Percentiles rank a stretch among this genome's conserved stretches.
These are phyloP conservation scores for Termitomyces sp. DNA, from an alignment of 768 basidiomycete species.

Conservation along the genomic window DNA sequence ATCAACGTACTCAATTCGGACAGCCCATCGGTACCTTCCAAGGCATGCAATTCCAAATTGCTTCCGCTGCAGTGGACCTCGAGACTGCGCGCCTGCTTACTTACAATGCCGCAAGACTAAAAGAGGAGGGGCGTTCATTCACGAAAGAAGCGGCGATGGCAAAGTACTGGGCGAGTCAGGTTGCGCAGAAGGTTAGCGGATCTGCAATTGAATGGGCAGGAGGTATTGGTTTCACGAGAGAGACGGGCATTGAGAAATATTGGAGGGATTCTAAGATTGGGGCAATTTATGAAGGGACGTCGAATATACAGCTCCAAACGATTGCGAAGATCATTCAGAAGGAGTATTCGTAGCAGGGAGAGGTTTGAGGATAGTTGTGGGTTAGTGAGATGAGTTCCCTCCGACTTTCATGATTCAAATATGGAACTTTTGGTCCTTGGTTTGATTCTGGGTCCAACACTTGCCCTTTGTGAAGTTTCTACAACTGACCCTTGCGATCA, in stretches of 20 bases:
- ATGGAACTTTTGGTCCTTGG: background rate
- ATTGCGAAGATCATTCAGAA: slow-evolving; percentile 91
- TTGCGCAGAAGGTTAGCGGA: slow-evolving; percentile 86
- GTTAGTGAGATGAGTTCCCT: background rate
- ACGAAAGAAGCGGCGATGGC: slow-evolving; percentile 98
- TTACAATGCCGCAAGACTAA: slow-evolving; percentile 93
- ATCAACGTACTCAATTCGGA: slow-evolving; percentile 91
- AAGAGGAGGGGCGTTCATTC: slow-evolving; percentile 85
- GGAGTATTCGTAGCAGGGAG: slow-evolving; percentile 59
- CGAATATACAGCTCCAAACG: slow-evolving; percentile 97
- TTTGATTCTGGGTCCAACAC: background rate
- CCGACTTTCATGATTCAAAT: background rate
- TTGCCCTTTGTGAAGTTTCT: too few relatives aligned
- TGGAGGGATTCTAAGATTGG: slow-evolving; percentile 98
- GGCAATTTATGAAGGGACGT: slow-evolving; percentile 91
- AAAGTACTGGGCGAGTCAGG: slow-evolving; percentile 85
- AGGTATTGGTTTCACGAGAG: slow-evolving; percentile 87
- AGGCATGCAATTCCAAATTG: slow-evolving; percentile 93
- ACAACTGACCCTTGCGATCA: too few relatives aligned
- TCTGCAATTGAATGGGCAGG: slow-evolving; percentile 96
- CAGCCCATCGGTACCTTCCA: slow-evolving; percentile 93
- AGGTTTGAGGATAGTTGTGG: background rate
- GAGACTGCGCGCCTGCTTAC: slow-evolving; percentile 87
- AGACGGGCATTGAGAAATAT: slow-evolving; percentile 94
- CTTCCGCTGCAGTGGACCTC: slow-evolving; percentile 84